Evolutionary conservation across 371 early-diverging fungal genomes (phyloP), one percentile per base, ranked within the genome.

Genomic region (Rhizopus sp.): DNA sequence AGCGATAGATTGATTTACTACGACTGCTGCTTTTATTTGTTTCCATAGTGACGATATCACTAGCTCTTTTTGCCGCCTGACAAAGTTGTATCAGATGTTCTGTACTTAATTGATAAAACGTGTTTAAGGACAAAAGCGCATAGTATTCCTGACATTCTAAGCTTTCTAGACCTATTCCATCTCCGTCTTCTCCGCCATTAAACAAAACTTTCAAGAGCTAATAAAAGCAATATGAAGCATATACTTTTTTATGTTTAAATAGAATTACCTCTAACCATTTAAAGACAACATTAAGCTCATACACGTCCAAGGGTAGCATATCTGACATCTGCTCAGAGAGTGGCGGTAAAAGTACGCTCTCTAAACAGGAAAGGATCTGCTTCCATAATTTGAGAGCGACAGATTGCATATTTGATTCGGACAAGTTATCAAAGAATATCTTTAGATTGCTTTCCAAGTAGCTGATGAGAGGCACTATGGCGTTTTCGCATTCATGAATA

Each of bases 391-490:
- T 84, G 35, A 77, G 67, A 45, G 93, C 83, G 4, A 93, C 88
- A 57, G 84, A 82, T 32, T 84, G 82, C 56, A 91, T 85, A 57
- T 89, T 84, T 13, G 75, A 71, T 7, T 82, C 74, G n/a, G 89
- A 85, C 17, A 94, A 73, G 44, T 84, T 78, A 13, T 77, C 77
- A 49, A 84, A 87, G 17, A 94, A 63, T 1, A 85, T 83, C 7
- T 81, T 83, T 8, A 95, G 70, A 51, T 93, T 92, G 35, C 72
- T 84, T 58, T 95, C 90, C 45, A 95, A 73, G 53, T 92, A 94
- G 59, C 91, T 90, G 15, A 87, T 73, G 7, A 93, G 57, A 12
- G 86, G 88, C 9, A 72, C 66, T 33, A 93, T 66, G 0, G 85
- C 86, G 48, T 82, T 76, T 54, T 89, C 87, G 50, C 89, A 88